Conservation (phyloP, 148 eudicot genomes). For the Polygonum maritimum region DNA sequence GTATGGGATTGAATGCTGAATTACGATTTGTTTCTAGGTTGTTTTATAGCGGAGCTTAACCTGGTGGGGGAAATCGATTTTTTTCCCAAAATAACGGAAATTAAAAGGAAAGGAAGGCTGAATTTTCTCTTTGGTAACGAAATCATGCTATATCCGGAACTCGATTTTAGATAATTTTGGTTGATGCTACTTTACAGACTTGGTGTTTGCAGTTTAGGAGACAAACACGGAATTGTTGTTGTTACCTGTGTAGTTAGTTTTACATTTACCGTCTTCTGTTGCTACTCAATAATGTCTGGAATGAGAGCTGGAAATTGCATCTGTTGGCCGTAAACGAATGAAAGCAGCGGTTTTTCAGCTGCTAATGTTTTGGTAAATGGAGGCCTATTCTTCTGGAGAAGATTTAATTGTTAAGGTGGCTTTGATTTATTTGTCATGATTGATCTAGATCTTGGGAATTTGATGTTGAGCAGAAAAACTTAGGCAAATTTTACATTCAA, state of each 20-base stretch:
- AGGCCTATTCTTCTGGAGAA: slow-evolving; percentile 79
- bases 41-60: background rate
- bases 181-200: background rate
- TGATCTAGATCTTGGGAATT: background rate
- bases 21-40: background rate
- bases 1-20: background rate
- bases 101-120: background rate
- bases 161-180: background rate
- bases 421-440: background rate
- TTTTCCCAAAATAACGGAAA: background rate
- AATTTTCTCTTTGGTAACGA: background rate
- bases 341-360: slow-evolving; percentile 17
- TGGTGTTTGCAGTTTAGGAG: slow-evolving; percentile 7
- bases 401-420: slow-evolving; percentile 64
- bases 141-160: background rate
- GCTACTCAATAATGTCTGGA: background rate
- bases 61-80: background rate
- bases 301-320: background rate
- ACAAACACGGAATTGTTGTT: background rate
- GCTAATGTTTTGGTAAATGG: slow-evolving; percentile 38
- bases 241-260: background rate
- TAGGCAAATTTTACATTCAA: background rate
- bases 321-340: background rate
- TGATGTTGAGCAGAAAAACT: background rate
- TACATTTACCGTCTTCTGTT: background rate